Base-by-base conservation (phyloP, 1,139 yeast genomes). In the Keqinozyma sinolaborantium region DNA sequence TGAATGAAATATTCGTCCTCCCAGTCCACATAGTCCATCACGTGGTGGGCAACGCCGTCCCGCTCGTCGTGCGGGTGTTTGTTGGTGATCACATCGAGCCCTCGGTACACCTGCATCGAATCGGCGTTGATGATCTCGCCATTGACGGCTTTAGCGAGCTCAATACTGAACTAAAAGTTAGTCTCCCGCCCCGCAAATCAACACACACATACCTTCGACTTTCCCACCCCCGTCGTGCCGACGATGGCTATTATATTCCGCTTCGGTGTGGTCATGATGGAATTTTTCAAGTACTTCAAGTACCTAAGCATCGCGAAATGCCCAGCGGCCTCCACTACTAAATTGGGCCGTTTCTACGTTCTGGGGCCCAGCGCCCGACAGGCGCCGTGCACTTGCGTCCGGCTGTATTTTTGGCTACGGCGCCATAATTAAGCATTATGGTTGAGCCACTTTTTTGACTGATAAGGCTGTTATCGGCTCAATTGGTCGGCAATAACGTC, bases 221-320 rank as follows among this genome's bases (percentile, higher is more conserved):
- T 92, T 0, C 98, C 98, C n/a, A 88, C 97, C 1, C 98, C 98
- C 0, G 98, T 92, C 24, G 97, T 90, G 0, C 98, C 98, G 5
- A 86, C 85, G n/a, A 86, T 77, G 18, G 86, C 78, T 19, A 85
- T 70, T 8, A 86, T 53, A 35, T 56, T 59, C 43, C 58, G 59
- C 42, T 58, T 58, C 6, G 62, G 58, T 30, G 42, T 38, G 6
- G 61, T 51, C 52, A 51, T 56, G 13, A 50, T 33, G 20, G 44
- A 31, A 33, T 53, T 58, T 33, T 46, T 52, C 18, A 48, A 20
- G 40, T 55, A 57, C 24, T 48, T 39, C 2, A 58, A 31, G 34
- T 48, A 45, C 33, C 53, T 33, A 25, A 39, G 25, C 29, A 42
- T 32, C 30, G 31, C 30, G n/a, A n/a, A n/a, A n/a, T n/a, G n/a